phyloP scores from a whole-genome alignment of 2,329 filamentous ascomycete species.

The Monosporascus sp. region DNA sequence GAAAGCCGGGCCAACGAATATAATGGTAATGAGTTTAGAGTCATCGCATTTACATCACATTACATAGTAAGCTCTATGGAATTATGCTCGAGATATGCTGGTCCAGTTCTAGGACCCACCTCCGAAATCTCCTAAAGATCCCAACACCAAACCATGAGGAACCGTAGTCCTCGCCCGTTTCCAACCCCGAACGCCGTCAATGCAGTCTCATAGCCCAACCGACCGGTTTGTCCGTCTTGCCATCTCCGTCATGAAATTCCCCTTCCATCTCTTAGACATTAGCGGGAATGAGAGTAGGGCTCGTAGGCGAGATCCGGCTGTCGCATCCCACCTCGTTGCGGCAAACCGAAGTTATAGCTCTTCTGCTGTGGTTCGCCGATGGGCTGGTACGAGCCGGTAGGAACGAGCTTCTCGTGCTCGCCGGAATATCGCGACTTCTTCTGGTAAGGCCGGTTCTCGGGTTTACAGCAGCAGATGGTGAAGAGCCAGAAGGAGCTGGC shows the following conservation, averaged over 20 bases:
- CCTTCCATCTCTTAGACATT: slow-evolving; percentile 17
- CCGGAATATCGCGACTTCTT: slow-evolving; percentile 19
- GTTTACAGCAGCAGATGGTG: slow-evolving; percentile 83
- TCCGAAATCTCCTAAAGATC: not conserved
- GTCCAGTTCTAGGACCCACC: not conserved
- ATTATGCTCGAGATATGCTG: not conserved
- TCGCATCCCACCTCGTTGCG: slow-evolving; percentile 37
- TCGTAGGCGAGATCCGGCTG: slow-evolving; percentile 53
- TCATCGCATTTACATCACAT: too few species aligned
- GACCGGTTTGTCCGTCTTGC: not conserved
- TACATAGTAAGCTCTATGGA: too few species aligned
- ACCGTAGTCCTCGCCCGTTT: not conserved
- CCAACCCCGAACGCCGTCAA: slow-evolving; percentile 11
- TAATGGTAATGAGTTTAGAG: too few species aligned
- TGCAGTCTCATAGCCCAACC: slow-evolving; percentile 3
- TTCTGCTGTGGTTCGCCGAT: slow-evolving; percentile 35
- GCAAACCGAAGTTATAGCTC: slow-evolving; percentile 32
- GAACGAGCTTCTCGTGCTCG: slow-evolving; percentile 48
- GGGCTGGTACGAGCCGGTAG: slow-evolving; percentile 40
- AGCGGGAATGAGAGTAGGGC: slow-evolving; percentile 55
- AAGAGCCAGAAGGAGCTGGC: slow-evolving; percentile 87
- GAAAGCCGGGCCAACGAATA: too few species aligned
- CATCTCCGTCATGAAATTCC: not conserved
- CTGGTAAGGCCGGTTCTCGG: slow-evolving; percentile 42
- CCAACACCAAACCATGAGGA: not conserved